These are phyloP conservation scores for Canavalia ensiformis DNA, from an alignment of 306 rosid species.

Conservation along the genomic window DNA sequence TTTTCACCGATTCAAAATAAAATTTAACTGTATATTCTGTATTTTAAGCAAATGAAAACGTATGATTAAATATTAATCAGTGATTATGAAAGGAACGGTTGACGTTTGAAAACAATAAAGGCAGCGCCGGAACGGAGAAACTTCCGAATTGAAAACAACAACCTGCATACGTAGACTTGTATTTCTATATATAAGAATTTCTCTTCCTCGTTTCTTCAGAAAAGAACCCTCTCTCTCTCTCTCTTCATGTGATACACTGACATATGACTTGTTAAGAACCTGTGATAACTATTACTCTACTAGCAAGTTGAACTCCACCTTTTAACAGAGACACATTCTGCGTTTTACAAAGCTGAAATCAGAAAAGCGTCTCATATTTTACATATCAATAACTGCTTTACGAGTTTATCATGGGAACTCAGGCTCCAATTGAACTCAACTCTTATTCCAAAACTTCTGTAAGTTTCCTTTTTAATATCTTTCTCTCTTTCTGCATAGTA, in stretches of 20 bases:
- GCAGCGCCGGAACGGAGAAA: not conserved
- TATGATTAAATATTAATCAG: no score
- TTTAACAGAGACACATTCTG: not conserved
- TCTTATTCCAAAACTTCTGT: slow-evolving; percentile 10
- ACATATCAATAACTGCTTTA: not conserved
- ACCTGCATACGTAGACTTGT: not conserved
- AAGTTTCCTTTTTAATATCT: slow-evolving; percentile 6
- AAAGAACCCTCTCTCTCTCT: not conserved
- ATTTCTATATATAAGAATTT: not conserved
- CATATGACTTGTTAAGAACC: not conserved
- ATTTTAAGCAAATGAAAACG: no score
- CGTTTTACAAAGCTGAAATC: slow-evolving; percentile 7
- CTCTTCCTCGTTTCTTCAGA: not conserved
- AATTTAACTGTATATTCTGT: no score
- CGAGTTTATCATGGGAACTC: slow-evolving; percentile 37
- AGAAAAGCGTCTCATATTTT: not conserved
- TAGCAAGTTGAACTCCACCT: not conserved
- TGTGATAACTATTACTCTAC: not conserved
- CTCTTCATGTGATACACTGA: slow-evolving; percentile 18
- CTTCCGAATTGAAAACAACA: not conserved
- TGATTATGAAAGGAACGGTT: no score
- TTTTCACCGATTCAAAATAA: no score
- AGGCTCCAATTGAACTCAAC: slow-evolving; percentile 5
- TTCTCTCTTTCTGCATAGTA: not conserved
- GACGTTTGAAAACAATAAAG: not conserved